These are phyloP conservation scores for Reutealis trisperma DNA, from an alignment of 345 rosid genomes.

Conservation along the genomic window DNA sequence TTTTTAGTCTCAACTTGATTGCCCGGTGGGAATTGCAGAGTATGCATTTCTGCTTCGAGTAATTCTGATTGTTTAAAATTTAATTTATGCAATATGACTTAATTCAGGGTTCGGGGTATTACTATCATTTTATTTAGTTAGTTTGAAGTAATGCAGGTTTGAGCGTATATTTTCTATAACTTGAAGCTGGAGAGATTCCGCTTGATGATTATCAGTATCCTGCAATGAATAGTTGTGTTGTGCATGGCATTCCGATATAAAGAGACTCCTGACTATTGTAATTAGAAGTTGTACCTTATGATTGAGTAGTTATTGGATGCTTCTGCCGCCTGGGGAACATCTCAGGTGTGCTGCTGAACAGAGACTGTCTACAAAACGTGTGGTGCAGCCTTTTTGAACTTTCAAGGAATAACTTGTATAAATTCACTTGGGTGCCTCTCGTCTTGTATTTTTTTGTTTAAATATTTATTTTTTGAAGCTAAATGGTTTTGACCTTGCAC, in stretches of 20 bases:
- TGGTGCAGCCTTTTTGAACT: background rate
- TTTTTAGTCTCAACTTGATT: background rate
- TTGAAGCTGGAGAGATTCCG: background rate
- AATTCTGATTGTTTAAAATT: too few species aligned
- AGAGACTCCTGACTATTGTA: background rate
- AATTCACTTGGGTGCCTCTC: background rate
- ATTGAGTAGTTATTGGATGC: background rate
- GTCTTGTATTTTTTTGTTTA: too few species aligned
- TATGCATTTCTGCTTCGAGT: background rate
- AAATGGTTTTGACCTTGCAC: background rate
- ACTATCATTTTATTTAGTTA: too few species aligned
- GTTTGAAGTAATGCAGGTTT: too few species aligned
- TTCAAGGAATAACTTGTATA: too few species aligned
- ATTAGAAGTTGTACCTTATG: background rate
- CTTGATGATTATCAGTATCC: background rate
- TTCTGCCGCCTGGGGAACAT: too few species aligned
- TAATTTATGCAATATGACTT: too few species aligned
- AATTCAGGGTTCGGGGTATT: too few species aligned
- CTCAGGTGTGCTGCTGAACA: background rate
- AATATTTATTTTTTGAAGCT: too few species aligned
- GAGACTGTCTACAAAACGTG: background rate
- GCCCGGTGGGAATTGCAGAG: background rate
- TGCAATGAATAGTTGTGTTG: background rate
- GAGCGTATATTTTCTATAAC: background rate
- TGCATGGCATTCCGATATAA: background rate